Evolutionary conservation across 768 basidiomycete species (phyloP).

Genomic region (Auricularia auricula-judae): DNA sequence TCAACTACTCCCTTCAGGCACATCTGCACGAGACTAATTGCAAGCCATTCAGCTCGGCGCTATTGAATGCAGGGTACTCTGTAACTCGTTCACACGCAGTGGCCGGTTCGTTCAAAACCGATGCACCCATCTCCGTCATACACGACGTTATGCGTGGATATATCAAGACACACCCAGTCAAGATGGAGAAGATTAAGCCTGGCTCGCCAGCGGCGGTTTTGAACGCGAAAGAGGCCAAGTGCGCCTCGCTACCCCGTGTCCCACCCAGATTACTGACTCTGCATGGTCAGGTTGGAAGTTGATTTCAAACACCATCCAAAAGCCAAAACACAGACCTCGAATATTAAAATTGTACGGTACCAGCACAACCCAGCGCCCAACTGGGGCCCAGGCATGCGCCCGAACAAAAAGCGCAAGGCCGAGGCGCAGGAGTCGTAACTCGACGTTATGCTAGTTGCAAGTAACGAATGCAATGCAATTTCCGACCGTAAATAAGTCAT

Average conservation of each 20-base stretch:
- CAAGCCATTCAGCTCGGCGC: constrained; percentile 52
- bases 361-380: constrained; percentile 83
- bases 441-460: neutral
- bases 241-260: too few species aligned
- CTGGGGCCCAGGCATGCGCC: constrained; percentile 74
- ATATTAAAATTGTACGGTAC: constrained; percentile 75
- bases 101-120: constrained; percentile 85
- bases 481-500: neutral
- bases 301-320: constrained; percentile 69
- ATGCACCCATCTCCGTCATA: constrained; percentile 57
- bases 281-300: constrained; percentile 38
- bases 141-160: constrained; percentile 81
- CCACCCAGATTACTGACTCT: constrained; percentile 3
- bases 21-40: neutral
- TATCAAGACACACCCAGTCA: constrained; percentile 73
- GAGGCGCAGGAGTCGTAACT: constrained; percentile 9
- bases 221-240: constrained; percentile 61
- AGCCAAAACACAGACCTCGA: constrained; percentile 45
- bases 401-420: constrained; percentile 34
- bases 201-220: constrained; percentile 60
- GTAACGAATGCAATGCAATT: neutral
- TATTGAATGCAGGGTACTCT: constrained; percentile 74
- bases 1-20: constrained; percentile 7
- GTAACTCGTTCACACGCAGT: constrained; percentile 88
- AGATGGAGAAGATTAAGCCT: constrained; percentile 68